Conservation (phyloP, 768 basidiomycete genomes). For the Royoungia palumana region DNA sequence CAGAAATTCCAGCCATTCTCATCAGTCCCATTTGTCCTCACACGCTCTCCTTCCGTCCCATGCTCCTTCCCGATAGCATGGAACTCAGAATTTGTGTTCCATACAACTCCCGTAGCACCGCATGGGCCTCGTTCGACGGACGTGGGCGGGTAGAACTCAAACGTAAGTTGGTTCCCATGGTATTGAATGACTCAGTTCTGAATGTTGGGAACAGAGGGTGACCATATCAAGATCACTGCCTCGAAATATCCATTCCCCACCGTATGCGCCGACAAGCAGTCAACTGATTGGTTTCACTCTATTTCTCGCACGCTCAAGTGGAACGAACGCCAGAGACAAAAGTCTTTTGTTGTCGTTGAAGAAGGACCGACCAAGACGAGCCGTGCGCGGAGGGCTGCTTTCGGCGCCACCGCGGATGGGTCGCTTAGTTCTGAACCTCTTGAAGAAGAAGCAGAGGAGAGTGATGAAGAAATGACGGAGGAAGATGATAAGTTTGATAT, state of each 20-base stretch:
- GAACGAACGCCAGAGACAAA: conserved; percentile 98
- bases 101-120: conserved; percentile 95
- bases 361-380: conserved; percentile 60
- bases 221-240: conserved; percentile 97
- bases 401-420: conserved; percentile 5
- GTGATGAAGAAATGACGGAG: conserved; percentile 42
- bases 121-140: conserved; percentile 99
- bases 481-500: conserved; percentile 89
- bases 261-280: conserved; percentile 96
- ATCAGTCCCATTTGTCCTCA: conserved; percentile 99
- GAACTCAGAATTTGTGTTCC: conserved; percentile 98
- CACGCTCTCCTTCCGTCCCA: conserved; percentile 96
- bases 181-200: conserved; percentile 1
- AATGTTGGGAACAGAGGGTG: conserved; percentile 69
- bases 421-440: conserved; percentile 18
- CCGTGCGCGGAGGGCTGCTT: conserved; percentile 16
- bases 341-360: conserved; percentile 97
- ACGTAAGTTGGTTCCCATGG: conserved; percentile 52
- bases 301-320: conserved; percentile 97
- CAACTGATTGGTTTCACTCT: conserved; percentile 97
- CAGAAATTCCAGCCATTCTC: conserved; percentile 93
- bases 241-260: conserved; percentile 98
- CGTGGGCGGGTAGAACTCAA: conserved; percentile 93
- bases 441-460: conserved; percentile 44
- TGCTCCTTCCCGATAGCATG: conserved; percentile 98